A percentile compares a stretch with the other conserved stretches of the same genome.
phyloP scores from a whole-genome alignment of 2,329 filamentous ascomycete genomes.

The Fusarium subtropicale region DNA sequence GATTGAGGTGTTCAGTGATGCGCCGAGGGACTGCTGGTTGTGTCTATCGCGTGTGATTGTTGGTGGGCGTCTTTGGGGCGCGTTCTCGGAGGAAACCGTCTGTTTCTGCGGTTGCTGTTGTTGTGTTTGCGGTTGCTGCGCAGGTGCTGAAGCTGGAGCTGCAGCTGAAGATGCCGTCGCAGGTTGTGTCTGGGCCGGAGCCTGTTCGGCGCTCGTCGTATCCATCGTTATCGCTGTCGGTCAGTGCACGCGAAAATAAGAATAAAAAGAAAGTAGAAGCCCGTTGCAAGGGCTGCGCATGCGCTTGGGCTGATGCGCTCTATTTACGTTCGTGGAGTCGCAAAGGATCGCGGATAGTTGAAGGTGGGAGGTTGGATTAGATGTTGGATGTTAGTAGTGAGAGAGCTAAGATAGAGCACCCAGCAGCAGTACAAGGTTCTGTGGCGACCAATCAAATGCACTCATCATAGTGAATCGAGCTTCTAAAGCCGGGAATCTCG shows the following conservation, averaged over 20 bases:
- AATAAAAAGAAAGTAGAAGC: constrained; percentile 24
- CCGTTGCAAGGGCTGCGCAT: constrained; percentile 32
- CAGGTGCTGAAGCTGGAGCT: constrained; percentile 7
- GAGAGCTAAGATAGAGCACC: constrained; percentile 35
- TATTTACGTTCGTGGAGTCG: constrained; percentile 24
- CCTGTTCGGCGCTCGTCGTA: constrained; percentile 42
- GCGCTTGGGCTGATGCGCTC: constrained; percentile 28
- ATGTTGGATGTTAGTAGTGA: constrained; percentile 39
- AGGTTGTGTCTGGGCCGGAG: constrained; percentile 30
- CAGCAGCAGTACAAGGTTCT: constrained; percentile 12
- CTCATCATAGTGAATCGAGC: constrained; percentile 25
- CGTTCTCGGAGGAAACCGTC: constrained; percentile 31
- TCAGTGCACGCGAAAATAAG: constrained; percentile 21
- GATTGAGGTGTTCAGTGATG: constrained; percentile 70
- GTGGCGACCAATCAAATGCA: constrained; percentile 36
- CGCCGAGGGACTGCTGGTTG: constrained; percentile 75
- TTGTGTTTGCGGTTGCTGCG: constrained; percentile 27
- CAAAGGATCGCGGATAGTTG: constrained; percentile 34
- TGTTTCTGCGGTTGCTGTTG: constrained; percentile 31
- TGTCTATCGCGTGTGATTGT: constrained; percentile 62
- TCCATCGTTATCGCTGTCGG: constrained; percentile 43
- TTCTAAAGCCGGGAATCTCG: constrained; percentile 30
- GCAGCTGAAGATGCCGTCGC: constrained; percentile 15
- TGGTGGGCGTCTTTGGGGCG: constrained; percentile 45
- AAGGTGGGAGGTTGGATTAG: constrained; percentile 33